These are phyloP conservation scores for Trichoderma sp. DNA, from an alignment of 2,329 filamentous ascomycete genomes.

Conservation along the genomic window DNA sequence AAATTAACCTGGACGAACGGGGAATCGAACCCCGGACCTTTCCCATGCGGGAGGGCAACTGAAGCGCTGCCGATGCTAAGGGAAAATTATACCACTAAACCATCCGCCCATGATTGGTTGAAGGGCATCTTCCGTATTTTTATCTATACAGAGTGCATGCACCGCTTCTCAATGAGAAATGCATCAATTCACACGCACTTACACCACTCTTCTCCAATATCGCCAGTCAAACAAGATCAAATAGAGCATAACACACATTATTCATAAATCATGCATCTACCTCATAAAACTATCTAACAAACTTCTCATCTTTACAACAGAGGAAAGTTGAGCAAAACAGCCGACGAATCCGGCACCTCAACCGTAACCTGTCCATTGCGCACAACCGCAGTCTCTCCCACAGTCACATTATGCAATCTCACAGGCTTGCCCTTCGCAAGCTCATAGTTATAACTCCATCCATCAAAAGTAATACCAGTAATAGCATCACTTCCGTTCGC, in stretches of 20 bases:
- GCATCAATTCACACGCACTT: neutral
- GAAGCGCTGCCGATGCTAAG: conserved; percentile 16
- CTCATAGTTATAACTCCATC: conserved; percentile 60
- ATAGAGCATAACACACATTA: conserved; percentile 4
- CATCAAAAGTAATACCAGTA: conserved; percentile 60
- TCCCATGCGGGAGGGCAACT: conserved; percentile 12
- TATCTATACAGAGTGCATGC: too few relatives aligned
- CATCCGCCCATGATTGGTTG: conserved; percentile 21
- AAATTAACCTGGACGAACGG: conserved; percentile 20
- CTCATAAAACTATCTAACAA: neutral
- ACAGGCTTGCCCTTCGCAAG: conserved; percentile 53
- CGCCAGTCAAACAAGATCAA: neutral
- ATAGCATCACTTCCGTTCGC: conserved; percentile 65
- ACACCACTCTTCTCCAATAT: neutral
- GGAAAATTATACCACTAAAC: conserved; percentile 22
- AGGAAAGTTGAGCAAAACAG: conserved; percentile 36
- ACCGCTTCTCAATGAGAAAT: too few relatives aligned
- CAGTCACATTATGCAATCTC: conserved; percentile 52
- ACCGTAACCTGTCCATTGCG: conserved; percentile 37
- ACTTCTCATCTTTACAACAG: neutral
- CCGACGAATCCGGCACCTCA: conserved; percentile 44
- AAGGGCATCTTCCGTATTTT: neutral
- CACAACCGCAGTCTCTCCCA: conserved; percentile 42
- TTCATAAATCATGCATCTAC: neutral
- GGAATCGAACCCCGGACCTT: conserved; percentile 23